Evolutionary conservation across 257 asterid species (phyloP), one percentile per base, ranked within the genome.

Genomic region (Solanum piurae): DNA sequence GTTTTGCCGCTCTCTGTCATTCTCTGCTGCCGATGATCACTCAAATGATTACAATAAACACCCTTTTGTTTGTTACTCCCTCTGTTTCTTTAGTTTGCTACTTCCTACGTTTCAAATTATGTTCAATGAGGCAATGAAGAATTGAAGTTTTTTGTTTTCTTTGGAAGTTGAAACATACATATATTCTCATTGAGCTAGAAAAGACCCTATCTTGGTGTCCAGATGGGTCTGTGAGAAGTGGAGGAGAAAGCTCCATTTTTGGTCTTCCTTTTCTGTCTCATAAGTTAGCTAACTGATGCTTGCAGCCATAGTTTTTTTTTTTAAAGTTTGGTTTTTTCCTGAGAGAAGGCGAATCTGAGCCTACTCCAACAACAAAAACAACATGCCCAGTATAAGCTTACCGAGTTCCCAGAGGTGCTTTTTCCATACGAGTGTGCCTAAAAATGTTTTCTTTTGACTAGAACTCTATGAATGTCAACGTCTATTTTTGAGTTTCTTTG

Each of bases 1-100:
- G 92, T 44, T 83, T 89, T 84, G 90, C 89, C 73, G 55, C 89
- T 86, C 84, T 90, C 75, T 49, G 62, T 52, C 23, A 52, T 20
- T 52, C 49, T 20, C 14, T 36, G 25, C 64, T 2, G 88, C 91
- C 77, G 60, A 87, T 89, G 86, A 87, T 87, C 83, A 21, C 90
- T 62, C 21, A 9, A 42, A 14, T 79, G 38, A 75, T 18, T 16
- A 3, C 40, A 27, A 10, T 9, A 66, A 87, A 64, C 23, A 36
- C 73, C 87, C 73, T 72, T 72, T 4, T 38, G 21, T 2, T n/a
- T 76, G 60, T n/a, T n/a, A 76, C 83, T 38, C 55, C 3, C 83
- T 20, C 49, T 3, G 20, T 74, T 71, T 49, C 58, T 13, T 74
- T 74, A 10, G 4, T n/a, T 77, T 16, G 84, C 29, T 25, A 40